phyloP scores from a whole-genome alignment of 345 rosid genomes.

The Tarenaya hassleriana region DNA sequence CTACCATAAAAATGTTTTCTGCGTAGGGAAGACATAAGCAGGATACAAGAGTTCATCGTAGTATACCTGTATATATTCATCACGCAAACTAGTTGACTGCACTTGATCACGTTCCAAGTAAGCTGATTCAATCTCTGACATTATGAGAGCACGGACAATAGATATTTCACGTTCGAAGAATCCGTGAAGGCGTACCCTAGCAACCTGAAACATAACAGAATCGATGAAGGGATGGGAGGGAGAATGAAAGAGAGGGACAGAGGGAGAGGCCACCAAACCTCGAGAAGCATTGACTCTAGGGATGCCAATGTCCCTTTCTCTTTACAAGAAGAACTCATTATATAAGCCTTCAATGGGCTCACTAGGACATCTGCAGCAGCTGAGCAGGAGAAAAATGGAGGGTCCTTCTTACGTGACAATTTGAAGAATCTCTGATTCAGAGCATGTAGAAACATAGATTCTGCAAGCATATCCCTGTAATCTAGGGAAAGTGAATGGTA shows the following conservation, averaged over 20 bases:
- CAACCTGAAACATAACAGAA: constrained; percentile 47
- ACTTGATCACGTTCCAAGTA: constrained; percentile 92
- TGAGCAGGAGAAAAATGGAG: constrained; percentile 86
- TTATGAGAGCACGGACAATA: constrained; percentile 65
- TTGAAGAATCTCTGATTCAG: constrained; percentile 85
- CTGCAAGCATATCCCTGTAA: constrained; percentile 68
- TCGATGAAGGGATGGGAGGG: constrained; percentile 10
- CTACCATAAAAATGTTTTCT: constrained; percentile 3
- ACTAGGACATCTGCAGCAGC: constrained; percentile 71
- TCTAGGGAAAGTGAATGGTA: no score
- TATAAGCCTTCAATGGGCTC: constrained; percentile 67
- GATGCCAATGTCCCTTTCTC: constrained; percentile 78
- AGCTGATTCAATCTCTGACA: constrained; percentile 92
- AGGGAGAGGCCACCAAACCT: constrained; percentile 39
- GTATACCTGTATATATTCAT: constrained; percentile 79
- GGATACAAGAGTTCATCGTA: constrained; percentile 5
- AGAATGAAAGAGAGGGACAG: constrained; percentile 15
- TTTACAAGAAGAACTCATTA: constrained; percentile 74
- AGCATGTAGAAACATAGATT: constrained; percentile 76
- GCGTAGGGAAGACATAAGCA: constrained; percentile 8
- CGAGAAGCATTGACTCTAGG: constrained; percentile 78
- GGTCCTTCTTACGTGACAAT: constrained; percentile 67
- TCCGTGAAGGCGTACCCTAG: constrained; percentile 83
- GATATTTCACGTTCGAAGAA: constrained; percentile 89
- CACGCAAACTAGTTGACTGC: constrained; percentile 80